Percentiles rank a stretch among this genome's conserved stretches.
Evolutionary conservation across 331 rosid genomes (phyloP).

Genomic region (Arachis monticola): DNA sequence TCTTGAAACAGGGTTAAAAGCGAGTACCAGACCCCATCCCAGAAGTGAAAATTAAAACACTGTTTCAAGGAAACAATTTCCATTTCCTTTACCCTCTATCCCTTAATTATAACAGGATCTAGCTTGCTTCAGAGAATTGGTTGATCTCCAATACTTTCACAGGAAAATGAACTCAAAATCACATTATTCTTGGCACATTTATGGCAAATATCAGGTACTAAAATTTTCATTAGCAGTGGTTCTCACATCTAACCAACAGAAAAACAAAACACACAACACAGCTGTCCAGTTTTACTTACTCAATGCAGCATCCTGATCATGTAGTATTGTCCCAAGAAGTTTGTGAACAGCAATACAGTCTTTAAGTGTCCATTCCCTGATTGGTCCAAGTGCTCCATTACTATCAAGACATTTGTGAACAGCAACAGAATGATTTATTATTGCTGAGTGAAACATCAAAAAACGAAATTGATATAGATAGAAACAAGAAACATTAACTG

Average conservation of each 20-base stretch:
- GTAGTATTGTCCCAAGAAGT: constrained; percentile 67
- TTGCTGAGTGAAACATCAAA: neutral
- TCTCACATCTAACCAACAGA: constrained; percentile 11
- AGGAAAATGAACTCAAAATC: constrained; percentile 3
- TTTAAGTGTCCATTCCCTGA: constrained; percentile 73
- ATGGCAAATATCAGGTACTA: neutral
- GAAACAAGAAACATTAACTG: neutral
- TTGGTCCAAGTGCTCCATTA: constrained; percentile 75
- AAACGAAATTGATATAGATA: constrained; percentile 23
- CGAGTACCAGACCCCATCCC: constrained; percentile 8
- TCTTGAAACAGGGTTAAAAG: neutral
- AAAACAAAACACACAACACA: constrained; percentile 4
- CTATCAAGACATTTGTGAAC: constrained; percentile 42
- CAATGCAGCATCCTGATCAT: constrained; percentile 66
- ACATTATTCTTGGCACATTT: neutral
- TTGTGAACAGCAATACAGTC: constrained; percentile 81
- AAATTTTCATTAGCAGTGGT: constrained; percentile 5
- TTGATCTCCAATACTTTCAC: neutral
- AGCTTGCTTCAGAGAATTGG: constrained; percentile 18
- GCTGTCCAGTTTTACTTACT: constrained; percentile 55
- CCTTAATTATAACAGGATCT: neutral
- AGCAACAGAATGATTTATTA: constrained; percentile 20
- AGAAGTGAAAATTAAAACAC: neutral
- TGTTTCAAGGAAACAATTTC: constrained; percentile 9
- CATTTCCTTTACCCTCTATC: constrained; percentile 6